These are phyloP conservation scores for Cercospora brassicicola DNA, from an alignment of 2,329 filamentous ascomycete species.

Conservation along the genomic window DNA sequence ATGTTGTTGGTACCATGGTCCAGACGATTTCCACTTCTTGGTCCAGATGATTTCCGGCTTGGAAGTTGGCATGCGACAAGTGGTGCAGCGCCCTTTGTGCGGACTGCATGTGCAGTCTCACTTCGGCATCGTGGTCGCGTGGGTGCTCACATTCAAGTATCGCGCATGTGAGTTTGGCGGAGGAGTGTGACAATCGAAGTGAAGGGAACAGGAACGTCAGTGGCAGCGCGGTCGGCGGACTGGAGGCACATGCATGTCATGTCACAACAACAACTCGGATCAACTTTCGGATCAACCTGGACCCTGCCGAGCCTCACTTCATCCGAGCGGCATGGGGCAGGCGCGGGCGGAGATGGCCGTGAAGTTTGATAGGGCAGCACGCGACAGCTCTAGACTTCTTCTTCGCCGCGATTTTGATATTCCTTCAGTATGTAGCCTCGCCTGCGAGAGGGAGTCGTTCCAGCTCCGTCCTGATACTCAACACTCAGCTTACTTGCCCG, in stretches of 20 bases:
- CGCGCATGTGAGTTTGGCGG: background rate
- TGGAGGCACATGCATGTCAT: background rate
- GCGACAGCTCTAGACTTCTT: slow-evolving; percentile 9
- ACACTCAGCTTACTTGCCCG: background rate
- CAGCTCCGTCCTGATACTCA: background rate
- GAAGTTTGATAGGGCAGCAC: slow-evolving; percentile 15
- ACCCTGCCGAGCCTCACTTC: background rate
- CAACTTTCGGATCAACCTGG: background rate
- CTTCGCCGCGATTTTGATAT: background rate
- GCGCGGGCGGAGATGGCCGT: slow-evolving; percentile 3
- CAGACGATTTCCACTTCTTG: background rate
- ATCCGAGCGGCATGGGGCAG: background rate
- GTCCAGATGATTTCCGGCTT: background rate
- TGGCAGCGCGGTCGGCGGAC: background rate
- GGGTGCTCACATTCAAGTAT: background rate
- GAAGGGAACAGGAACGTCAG: background rate
- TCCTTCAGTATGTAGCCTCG: slow-evolving; percentile 16
- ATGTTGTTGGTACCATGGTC: background rate
- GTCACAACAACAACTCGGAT: slow-evolving; percentile 2
- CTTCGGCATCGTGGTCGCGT: background rate
- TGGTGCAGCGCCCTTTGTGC: background rate
- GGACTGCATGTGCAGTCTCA: slow-evolving; percentile 6
- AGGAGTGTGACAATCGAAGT: background rate
- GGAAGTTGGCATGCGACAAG: background rate
- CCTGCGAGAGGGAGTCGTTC: background rate